Conservation (phyloP, 148 eudicot genomes). For the Oxyria digyna region DNA sequence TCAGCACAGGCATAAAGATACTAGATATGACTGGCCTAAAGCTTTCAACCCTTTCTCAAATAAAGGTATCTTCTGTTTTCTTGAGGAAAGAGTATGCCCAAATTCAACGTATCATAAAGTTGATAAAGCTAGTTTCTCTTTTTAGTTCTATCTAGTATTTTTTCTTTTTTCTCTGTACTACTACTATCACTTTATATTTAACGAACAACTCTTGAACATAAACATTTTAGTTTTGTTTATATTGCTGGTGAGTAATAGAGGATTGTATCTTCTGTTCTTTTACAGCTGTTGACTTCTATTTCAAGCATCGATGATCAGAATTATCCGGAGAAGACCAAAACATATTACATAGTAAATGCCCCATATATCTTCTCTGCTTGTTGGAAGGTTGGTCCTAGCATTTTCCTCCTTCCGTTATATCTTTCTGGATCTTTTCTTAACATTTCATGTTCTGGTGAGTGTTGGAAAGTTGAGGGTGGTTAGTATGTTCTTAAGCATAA, state of each 20-base stretch:
- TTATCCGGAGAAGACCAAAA: conserved; percentile 83
- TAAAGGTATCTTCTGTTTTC: conserved; percentile 40
- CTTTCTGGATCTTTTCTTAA: background rate
- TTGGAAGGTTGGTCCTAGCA: conserved; percentile 58
- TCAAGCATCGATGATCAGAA: conserved; percentile 81
- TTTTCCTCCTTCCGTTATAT: background rate
- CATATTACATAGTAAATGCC: conserved; percentile 77
- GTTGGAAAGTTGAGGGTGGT: background rate
- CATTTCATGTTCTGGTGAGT: background rate
- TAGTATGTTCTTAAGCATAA: background rate
- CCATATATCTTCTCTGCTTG: conserved; percentile 87
- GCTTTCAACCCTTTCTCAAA: conserved; percentile 58
- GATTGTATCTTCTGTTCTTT: background rate
- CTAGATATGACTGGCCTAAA: conserved; percentile 84
- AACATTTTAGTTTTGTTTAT: background rate
- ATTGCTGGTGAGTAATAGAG: background rate
- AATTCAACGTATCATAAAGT: background rate
- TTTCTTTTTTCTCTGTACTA: background rate
- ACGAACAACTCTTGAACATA: background rate
- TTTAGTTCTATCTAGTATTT: background rate
- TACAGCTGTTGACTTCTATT: conserved; percentile 64
- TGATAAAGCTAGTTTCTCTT: background rate
- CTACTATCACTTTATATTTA: background rate
- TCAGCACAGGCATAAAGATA: conserved; percentile 59
- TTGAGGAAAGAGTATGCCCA: background rate